Evolutionary conservation across 1,139 yeast genomes (phyloP), one percentile per base, ranked within the genome.

Genomic region (Saccharomyces hybrid): DNA sequence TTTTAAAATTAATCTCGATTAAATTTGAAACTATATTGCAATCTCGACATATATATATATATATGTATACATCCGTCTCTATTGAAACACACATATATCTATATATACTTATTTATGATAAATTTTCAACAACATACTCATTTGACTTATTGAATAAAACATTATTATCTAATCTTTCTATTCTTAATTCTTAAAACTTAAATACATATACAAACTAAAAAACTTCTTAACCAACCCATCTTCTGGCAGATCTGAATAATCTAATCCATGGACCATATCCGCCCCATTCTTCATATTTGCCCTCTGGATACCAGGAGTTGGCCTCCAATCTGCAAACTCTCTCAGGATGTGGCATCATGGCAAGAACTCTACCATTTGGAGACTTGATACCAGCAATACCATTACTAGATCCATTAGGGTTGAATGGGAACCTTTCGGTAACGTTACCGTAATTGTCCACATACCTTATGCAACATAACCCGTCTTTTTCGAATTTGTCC

Each of bases 341-440:
- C 74, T 95, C 99, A 27, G 99, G 99, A 71, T 95, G 99, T 50
- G 99, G 99, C 99, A 95, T 95, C 90, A 95, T 83, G 2, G 98
- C 98, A 66, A 95, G 77, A 3, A 95, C 97, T 72, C 99, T 84
- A 62, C 99, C 99, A 68, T 88, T 88, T 55, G 87, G 88, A 52
- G 93, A 83, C 60, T 87, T 79, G 58, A 95, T 82, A 78, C 97
- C 99, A 48, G 97, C 88, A 67, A 95, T 88, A 73, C 96, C 98
- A 54, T 80, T 81, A 50, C 95, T 89, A 21, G 97, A 88, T 47
- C 99, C 99, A 73, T 95, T 95, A 57, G 99, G 99, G 76, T 93
- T 93, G 76, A 78, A 87, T 61, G 99, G 99, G 70, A 87, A 93
- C 65, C 76, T 78, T 68, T 83, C 86, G 44, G 99, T 88, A 47